These are phyloP conservation scores for Elasticomyces elasticus DNA, from an alignment of 495 filamentous ascomycete genomes.

Conservation along the genomic window DNA sequence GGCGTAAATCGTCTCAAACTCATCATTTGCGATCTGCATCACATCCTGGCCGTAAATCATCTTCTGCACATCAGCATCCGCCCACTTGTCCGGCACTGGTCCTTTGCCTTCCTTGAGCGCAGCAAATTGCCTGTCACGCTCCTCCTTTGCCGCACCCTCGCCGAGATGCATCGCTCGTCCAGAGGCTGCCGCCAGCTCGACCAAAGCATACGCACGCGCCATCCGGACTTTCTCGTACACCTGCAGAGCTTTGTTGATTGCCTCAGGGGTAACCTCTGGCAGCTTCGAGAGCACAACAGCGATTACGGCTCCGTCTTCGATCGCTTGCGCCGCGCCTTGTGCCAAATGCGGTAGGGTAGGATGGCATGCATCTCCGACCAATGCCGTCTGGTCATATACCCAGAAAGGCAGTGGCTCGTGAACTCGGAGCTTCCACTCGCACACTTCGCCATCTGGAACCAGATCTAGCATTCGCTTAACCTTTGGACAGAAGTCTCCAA, in stretches of 20 bases:
- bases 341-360: conserved; percentile 67
- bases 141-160: conserved; percentile 63
- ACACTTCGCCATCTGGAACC: conserved; percentile 72
- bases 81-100: conserved; percentile 68
- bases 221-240: conserved; percentile 67
- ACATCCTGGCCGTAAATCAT: conserved; percentile 68
- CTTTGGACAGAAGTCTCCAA: conserved; percentile 59
- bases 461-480: conserved; percentile 63
- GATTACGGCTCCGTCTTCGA: conserved; percentile 68
- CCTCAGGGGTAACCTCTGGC: conserved; percentile 42
- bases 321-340: conserved; percentile 78
- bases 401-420: conserved; percentile 62
- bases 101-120: conserved; percentile 49
- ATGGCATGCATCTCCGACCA: conserved; percentile 72
- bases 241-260: conserved; percentile 54
- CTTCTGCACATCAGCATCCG: conserved; percentile 65
- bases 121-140: conserved; percentile 62
- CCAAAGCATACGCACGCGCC: conserved; percentile 56
- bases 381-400: conserved; percentile 55
- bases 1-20: conserved; percentile 44
- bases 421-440: conserved; percentile 68
- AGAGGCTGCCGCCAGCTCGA: conserved; percentile 58
- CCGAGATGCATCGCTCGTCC: conserved; percentile 63
- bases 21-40: conserved; percentile 48
- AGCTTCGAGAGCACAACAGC: conserved; percentile 52